phyloP scores from a whole-genome alignment of 2,329 filamentous ascomycete species.

The Mariannaea elegans region DNA sequence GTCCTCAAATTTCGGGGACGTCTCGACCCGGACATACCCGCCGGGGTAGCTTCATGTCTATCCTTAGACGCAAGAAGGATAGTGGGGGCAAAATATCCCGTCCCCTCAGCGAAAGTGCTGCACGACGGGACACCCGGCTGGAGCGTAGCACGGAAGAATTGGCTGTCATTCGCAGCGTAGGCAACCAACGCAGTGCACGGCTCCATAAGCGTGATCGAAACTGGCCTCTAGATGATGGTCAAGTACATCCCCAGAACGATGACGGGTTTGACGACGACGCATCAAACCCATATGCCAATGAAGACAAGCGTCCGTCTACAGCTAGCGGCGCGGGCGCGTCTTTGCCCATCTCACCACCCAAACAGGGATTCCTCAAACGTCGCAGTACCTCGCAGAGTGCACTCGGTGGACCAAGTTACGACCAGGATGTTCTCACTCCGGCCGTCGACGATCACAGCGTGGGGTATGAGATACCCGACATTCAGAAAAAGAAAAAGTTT shows the following conservation, averaged over 20 bases:
- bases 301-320: slow-evolving; percentile 46
- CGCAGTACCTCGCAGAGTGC: slow-evolving; percentile 49
- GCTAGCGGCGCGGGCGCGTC: slow-evolving; percentile 42
- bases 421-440: not conserved
- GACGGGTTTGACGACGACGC: slow-evolving; percentile 36
- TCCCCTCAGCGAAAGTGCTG: slow-evolving; percentile 64
- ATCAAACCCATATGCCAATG: slow-evolving; percentile 38
- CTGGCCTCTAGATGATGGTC: slow-evolving; percentile 48
- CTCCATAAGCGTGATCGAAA: slow-evolving; percentile 42
- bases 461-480: slow-evolving; percentile 19
- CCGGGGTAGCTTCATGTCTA: slow-evolving; percentile 63
- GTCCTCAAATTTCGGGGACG: slow-evolving; percentile 24
- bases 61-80: slow-evolving; percentile 70
- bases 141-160: slow-evolving; percentile 67
- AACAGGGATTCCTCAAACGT: slow-evolving; percentile 46
- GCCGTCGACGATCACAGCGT: slow-evolving; percentile 22
- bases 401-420: slow-evolving; percentile 27
- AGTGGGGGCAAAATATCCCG: slow-evolving; percentile 62
- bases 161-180: slow-evolving; percentile 52
- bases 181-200: slow-evolving; percentile 29
- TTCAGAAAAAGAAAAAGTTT: slow-evolving; percentile 72
- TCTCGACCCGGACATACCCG: slow-evolving; percentile 46
- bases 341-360: slow-evolving; percentile 44
- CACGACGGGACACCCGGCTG: slow-evolving; percentile 68
- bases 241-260: slow-evolving; percentile 42